Evolutionary conservation across 352 stramenopile species (phyloP).

Genomic region (Pythium monospermum): DNA sequence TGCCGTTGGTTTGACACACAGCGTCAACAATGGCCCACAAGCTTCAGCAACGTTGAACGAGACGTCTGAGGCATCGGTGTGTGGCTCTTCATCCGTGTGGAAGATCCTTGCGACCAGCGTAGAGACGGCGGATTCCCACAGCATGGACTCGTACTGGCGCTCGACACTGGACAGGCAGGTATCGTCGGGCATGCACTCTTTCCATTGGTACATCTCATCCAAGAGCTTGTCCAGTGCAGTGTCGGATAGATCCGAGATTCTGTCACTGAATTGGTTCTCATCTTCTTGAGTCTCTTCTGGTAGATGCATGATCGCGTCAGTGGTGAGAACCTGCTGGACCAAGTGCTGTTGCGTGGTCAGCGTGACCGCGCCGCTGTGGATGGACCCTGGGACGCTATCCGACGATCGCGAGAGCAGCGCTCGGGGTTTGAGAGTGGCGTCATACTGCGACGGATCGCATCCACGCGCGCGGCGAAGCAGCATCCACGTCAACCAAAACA

Average conservation of each 20-base stretch:
- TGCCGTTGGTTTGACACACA: slow-evolving; percentile 31
- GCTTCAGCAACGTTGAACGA: background rate
- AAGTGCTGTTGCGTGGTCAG: background rate
- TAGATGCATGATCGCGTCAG: background rate
- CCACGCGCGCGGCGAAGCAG: background rate
- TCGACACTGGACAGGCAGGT: slow-evolving; percentile 14
- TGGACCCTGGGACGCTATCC: too few species aligned
- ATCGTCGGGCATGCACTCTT: background rate
- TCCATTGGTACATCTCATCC: slow-evolving; percentile 25
- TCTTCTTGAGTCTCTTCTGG: background rate
- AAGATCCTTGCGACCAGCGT: background rate
- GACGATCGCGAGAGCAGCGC: too few species aligned
- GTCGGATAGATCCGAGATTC: too few species aligned
- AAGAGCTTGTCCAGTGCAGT: slow-evolving; percentile 35
- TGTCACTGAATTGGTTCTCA: too few species aligned
- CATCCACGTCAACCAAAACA: too few species aligned
- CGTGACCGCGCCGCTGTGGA: background rate
- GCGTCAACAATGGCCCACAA: slow-evolving; percentile 23
- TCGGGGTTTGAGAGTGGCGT: background rate
- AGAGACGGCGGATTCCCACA: background rate
- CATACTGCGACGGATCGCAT: background rate
- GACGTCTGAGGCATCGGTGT: background rate
- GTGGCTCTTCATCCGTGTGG: background rate
- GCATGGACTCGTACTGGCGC: background rate
- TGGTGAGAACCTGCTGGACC: background rate